These are phyloP conservation scores for Mercurialis annua DNA, from an alignment of 345 rosid species.

Conservation along the genomic window DNA sequence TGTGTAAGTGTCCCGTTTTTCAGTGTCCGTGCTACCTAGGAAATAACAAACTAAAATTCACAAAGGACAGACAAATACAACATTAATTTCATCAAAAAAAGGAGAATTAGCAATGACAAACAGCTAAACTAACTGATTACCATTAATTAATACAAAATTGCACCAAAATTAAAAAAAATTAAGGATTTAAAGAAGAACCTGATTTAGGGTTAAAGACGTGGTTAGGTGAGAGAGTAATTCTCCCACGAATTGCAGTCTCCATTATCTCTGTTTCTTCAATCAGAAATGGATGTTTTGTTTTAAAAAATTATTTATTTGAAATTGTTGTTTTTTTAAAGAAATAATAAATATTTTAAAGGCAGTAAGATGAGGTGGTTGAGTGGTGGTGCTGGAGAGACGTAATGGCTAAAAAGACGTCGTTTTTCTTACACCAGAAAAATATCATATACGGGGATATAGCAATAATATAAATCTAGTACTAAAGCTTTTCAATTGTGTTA, in stretches of 20 bases:
- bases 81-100: too few relatives aligned
- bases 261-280: constrained; percentile 24
- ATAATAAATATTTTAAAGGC: not conserved
- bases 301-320: not conserved
- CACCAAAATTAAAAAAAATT: not conserved
- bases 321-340: not conserved
- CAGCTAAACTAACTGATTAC: too few relatives aligned
- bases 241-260: constrained; percentile 77
- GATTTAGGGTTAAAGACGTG: constrained; percentile 52
- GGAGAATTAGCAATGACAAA: too few relatives aligned
- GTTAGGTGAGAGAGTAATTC: constrained; percentile 66
- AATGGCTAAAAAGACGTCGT: not conserved
- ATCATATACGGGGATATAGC: constrained; percentile 10
- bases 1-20: too few relatives aligned
- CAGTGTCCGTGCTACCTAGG: too few relatives aligned
- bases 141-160: not conserved
- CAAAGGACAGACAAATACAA: too few relatives aligned
- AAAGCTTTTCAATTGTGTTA: too few relatives aligned
- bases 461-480: too few relatives aligned
- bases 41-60: too few relatives aligned
- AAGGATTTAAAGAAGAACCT: constrained; percentile 32
- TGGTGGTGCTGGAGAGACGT: constrained; percentile 9
- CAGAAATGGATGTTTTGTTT: not conserved
- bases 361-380: not conserved
- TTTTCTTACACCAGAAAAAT: not conserved